These are phyloP conservation scores for Lasiodiplodia sp. DNA, from an alignment of 2,329 filamentous ascomycete genomes.

Conservation along the genomic window DNA sequence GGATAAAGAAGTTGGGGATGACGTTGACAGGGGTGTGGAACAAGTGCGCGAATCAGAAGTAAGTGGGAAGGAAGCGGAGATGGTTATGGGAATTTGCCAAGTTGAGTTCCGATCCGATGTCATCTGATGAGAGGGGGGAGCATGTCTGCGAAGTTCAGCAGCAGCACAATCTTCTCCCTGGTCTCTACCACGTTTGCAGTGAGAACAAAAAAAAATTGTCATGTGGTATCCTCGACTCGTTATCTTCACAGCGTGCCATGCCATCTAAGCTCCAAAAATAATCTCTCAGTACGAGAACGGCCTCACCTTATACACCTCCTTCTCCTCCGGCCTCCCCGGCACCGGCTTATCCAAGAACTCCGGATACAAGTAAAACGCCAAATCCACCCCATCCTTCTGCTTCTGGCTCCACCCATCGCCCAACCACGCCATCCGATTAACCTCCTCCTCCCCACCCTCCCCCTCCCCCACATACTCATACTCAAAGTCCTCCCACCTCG, in stretches of 20 bases:
- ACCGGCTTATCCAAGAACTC: constrained; percentile 49
- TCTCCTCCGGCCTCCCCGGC: constrained; percentile 48
- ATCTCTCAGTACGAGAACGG: constrained; percentile 42
- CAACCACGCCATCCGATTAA: constrained; percentile 43
- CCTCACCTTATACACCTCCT: constrained; percentile 42
- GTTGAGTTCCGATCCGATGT: background rate
- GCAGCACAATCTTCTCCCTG: background rate
- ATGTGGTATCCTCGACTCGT: background rate
- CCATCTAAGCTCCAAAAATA: background rate
- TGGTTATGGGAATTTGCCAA: background rate
- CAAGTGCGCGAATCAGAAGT: background rate
- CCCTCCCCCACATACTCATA: constrained; percentile 39
- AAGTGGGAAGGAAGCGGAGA: background rate
- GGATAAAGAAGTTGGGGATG: background rate
- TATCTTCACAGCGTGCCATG: background rate
- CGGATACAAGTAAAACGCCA: constrained; percentile 53
- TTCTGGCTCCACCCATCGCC: constrained; percentile 43
- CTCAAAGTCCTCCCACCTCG: constrained; percentile 46
- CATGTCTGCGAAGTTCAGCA: background rate
- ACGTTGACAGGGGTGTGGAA: background rate
- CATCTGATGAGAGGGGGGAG: no score
- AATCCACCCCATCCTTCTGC: constrained; percentile 42
- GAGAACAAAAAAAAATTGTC: background rate
- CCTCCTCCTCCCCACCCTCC: constrained; percentile 31
- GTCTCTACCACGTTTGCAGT: background rate